These are phyloP conservation scores for Metarhizium robertsii DNA, from an alignment of 2,329 filamentous ascomycete genomes.

Conservation along the genomic window DNA sequence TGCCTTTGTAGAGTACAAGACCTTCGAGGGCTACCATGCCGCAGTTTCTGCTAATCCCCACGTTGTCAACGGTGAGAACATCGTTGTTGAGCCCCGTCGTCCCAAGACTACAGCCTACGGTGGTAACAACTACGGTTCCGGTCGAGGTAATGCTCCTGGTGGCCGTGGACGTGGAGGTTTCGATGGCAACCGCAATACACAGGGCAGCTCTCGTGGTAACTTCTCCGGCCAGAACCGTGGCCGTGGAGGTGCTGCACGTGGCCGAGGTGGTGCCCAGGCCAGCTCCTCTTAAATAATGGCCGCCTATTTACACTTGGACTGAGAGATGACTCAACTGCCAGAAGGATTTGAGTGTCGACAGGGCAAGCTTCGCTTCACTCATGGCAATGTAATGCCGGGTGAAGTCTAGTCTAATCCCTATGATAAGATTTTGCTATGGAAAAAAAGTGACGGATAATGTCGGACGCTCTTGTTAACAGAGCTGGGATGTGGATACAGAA, in stretches of 20 bases:
- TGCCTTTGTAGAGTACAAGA: constrained; percentile 90
- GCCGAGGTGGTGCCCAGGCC: constrained; percentile 50
- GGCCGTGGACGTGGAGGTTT: constrained; percentile 59
- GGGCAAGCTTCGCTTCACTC: not conserved
- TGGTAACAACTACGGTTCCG: constrained; percentile 55
- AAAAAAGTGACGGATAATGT: not conserved
- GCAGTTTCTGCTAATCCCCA: constrained; percentile 81
- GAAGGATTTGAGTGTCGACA: not conserved
- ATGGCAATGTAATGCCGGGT: not conserved
- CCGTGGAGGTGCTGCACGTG: constrained; percentile 56
- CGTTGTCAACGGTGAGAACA: constrained; percentile 69
- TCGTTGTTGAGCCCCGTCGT: constrained; percentile 83
- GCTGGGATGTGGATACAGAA: not conserved
- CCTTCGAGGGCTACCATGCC: constrained; percentile 69
- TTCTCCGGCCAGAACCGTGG: constrained; percentile 59
- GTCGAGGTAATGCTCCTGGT: constrained; percentile 46
- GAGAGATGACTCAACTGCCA: not conserved
- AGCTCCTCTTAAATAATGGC: constrained; percentile 37
- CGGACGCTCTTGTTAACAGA: not conserved
- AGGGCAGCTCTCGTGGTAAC: constrained; percentile 53
- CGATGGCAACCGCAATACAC: constrained; percentile 49
- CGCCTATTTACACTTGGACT: not conserved
- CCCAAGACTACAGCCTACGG: constrained; percentile 63
- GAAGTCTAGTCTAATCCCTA: not conserved
- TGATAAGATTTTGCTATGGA: not conserved